Evolutionary conservation across 306 rosid genomes (phyloP).

Genomic region (Cucumis cinereus): DNA sequence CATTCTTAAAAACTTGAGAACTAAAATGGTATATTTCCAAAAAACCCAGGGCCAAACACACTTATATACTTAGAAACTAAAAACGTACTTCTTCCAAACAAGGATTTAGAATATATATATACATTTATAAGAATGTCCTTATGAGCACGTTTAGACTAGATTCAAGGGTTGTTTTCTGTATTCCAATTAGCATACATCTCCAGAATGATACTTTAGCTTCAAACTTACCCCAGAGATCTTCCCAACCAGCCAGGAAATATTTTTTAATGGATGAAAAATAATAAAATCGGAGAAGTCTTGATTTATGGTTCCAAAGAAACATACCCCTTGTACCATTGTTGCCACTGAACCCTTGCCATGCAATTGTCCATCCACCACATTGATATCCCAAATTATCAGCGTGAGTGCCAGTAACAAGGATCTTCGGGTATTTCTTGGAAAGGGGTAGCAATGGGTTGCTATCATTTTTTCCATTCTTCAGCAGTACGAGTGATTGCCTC

Average conservation of each 20-base stretch:
- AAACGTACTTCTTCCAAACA: no score
- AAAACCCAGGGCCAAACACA: no score
- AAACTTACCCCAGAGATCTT: background rate
- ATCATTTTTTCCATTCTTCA: constrained; percentile 76
- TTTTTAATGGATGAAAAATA: background rate
- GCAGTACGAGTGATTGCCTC: constrained; percentile 76
- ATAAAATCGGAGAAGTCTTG: background rate
- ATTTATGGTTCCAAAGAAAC: constrained; percentile 1
- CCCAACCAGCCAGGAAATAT: background rate
- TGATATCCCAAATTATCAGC: constrained; percentile 95
- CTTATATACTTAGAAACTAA: no score
- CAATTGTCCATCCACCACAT: constrained; percentile 97
- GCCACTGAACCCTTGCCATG: constrained; percentile 90
- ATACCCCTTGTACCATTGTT: constrained; percentile 64
- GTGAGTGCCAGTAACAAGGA: constrained; percentile 77
- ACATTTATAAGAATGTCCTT: background rate
- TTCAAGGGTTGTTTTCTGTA: background rate
- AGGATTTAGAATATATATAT: no score
- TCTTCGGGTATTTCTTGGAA: constrained; percentile 49
- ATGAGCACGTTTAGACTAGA: background rate
- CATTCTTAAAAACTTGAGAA: no score
- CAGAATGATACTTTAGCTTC: background rate
- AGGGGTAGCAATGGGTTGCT: constrained; percentile 67
- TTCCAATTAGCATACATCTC: background rate
- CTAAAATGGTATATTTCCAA: no score